Conservation (phyloP, 2,329 filamentous ascomycete genomes). For the Saccharata proteae region DNA sequence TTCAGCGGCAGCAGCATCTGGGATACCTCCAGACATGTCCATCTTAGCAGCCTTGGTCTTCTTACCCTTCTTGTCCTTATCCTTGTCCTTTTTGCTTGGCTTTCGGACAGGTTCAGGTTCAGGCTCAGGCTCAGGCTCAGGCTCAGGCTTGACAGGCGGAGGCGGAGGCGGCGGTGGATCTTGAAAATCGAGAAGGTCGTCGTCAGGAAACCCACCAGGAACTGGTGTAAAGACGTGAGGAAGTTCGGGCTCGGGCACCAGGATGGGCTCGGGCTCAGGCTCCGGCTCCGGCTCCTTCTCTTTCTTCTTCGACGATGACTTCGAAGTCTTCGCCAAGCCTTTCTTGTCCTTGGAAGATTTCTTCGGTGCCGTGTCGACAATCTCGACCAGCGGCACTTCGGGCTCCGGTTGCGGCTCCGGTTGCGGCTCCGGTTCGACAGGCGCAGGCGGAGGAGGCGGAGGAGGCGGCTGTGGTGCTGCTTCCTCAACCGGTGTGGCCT, state of each 20-base stretch:
- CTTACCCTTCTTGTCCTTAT: slow-evolving; percentile 23
- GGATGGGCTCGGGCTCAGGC: slow-evolving; percentile 1
- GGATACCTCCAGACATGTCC: slow-evolving; percentile 12
- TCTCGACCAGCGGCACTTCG: slow-evolving; percentile 6
- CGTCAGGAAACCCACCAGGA: slow-evolving; percentile 37
- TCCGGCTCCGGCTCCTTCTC: slow-evolving; percentile 7
- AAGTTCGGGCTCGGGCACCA: slow-evolving; percentile 2
- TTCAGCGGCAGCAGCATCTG: slow-evolving; percentile 1
- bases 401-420: slow-evolving; percentile 3
- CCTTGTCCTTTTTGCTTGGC: slow-evolving; percentile 13
- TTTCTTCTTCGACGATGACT: slow-evolving; percentile 5
- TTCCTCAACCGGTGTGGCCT: slow-evolving; percentile 5
- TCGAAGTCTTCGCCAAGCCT: slow-evolving; percentile 7
- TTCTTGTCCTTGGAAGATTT: slow-evolving; percentile 9
- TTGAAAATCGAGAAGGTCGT: slow-evolving; percentile 21
- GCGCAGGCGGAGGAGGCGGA: slow-evolving; percentile 1
- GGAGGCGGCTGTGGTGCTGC: neutral
- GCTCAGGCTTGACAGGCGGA: slow-evolving; percentile 10
- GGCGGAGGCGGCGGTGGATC: slow-evolving; percentile 10
- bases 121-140: slow-evolving; percentile 6
- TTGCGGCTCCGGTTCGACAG: slow-evolving; percentile 3
- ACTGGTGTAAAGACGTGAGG: slow-evolving; percentile 26
- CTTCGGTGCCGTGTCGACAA: slow-evolving; percentile 8
- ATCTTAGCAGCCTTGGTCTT: slow-evolving; percentile 22
- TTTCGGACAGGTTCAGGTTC: neutral